Percentiles rank a stretch among this genome's conserved stretches.
Evolutionary conservation across 352 stramenopile species (phyloP).

Genomic region (Phytophthora nicotianae): DNA sequence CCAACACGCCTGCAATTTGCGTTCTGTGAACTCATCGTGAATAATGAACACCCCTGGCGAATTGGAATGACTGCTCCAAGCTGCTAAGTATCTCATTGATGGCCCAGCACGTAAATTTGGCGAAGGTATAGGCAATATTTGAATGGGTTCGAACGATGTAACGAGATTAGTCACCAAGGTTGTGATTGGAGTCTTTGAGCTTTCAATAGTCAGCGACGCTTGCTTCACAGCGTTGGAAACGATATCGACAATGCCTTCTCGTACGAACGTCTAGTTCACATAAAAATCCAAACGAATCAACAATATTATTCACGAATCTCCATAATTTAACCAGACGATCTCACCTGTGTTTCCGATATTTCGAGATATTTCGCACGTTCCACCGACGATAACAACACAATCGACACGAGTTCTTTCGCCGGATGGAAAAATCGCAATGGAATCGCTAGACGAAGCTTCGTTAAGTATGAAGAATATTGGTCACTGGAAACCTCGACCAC

Average conservation of each 20-base stretch:
- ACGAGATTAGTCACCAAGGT: background rate
- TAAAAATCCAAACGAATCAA: too few species aligned
- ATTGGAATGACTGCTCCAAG: slow-evolving; percentile 1
- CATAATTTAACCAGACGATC: background rate
- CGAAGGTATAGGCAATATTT: slow-evolving; percentile 1
- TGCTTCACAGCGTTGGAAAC: background rate
- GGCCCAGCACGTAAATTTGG: slow-evolving; percentile 12
- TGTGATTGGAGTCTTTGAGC: background rate
- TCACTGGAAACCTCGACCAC: slow-evolving; percentile 10
- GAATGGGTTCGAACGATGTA: slow-evolving; percentile 22
- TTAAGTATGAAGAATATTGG: slow-evolving; percentile 8
- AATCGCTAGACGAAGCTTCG: slow-evolving; percentile 19
- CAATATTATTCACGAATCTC: too few species aligned
- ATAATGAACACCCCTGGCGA: slow-evolving; percentile 7
- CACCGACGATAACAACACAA: slow-evolving; percentile 11
- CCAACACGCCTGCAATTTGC: slow-evolving; percentile 23
- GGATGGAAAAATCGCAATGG: slow-evolving; percentile 36
- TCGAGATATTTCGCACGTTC: slow-evolving; percentile 10
- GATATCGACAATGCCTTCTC: slow-evolving; percentile 7
- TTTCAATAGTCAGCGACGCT: background rate
- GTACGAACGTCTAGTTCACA: slow-evolving; percentile 3
- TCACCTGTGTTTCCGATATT: slow-evolving; percentile 18
- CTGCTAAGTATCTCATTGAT: slow-evolving; percentile 18
- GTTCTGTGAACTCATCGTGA: slow-evolving; percentile 7
- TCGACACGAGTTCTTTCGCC: slow-evolving; percentile 34